phyloP scores from a whole-genome alignment of 257 asterid genomes.

The Penstemon davidsonii region DNA sequence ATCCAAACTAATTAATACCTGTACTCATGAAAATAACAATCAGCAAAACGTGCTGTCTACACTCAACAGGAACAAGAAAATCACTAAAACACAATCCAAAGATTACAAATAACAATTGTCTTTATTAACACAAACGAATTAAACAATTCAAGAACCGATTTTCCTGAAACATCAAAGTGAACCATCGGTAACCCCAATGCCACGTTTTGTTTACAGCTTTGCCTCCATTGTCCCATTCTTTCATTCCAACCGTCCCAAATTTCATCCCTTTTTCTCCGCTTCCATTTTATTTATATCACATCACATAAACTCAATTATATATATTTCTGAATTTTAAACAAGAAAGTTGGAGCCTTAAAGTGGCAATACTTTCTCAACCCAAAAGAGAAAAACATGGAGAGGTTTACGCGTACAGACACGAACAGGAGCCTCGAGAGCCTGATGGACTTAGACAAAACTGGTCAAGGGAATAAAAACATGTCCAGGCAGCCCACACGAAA shows the following conservation, averaged over 20 bases:
- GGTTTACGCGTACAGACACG: constrained; percentile 32
- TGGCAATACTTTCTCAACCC: background rate
- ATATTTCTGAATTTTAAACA: constrained; percentile 8
- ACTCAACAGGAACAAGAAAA: constrained; percentile 8
- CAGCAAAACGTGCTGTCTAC: background rate
- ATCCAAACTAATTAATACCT: too few relatives aligned
- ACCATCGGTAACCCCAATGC: constrained; percentile 47
- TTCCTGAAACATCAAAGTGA: constrained; percentile 50
- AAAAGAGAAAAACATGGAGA: constrained; percentile 35
- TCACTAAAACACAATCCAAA: constrained; percentile 21
- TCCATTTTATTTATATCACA: constrained; percentile 31
- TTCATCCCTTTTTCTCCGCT: background rate
- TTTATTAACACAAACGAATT: background rate
- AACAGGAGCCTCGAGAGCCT: constrained; percentile 58
- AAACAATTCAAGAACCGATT: constrained; percentile 26
- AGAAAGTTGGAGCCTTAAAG: constrained; percentile 3
- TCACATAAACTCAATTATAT: background rate
- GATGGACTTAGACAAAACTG: constrained; percentile 55
- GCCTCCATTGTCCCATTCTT: constrained; percentile 8
- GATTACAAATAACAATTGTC: constrained; percentile 27
- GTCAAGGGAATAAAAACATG: constrained; percentile 30
- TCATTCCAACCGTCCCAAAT: constrained; percentile 26
- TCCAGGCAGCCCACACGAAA: constrained; percentile 43
- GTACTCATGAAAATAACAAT: too few relatives aligned
- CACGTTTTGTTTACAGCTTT: constrained; percentile 16